Base-by-base conservation (phyloP, 306 rosid species). In the Inga oerstediana region DNA sequence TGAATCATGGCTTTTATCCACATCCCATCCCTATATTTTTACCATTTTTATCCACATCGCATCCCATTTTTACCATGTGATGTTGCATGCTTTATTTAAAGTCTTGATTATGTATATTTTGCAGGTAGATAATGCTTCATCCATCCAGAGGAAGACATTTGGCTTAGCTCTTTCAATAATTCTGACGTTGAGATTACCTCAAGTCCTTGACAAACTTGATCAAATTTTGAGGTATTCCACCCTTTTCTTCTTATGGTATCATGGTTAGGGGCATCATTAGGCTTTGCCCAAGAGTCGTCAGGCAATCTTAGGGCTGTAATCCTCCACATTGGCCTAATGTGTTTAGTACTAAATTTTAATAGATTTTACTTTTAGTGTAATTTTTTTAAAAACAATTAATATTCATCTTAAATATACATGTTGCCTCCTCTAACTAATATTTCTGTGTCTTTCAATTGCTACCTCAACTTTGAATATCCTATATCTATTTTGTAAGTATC, bases 151-250 rank as follows among this genome's bases (percentile, higher is more conserved):
- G 92, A 93, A 93, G 91, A 85, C 89, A 45, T 91, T 89, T 87
- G 99, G 98, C 83, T 84, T 92, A 66, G 99, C 99, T 75, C 96
- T 96, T 66, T 96, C 99, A 43, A 92, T 91, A 81, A 87, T 90
- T 87, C 86, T 96, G 85, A 93, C 97, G 4, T 84, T 96, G 89
- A 88, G 99, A 88, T 83, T 96, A 82, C 96, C 98, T 61, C 98
- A 93, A 89, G 94, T 93, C 87, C 93, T 96, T 61, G 94, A 91
- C 86, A 93, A 93, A 86, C 94, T 96, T 48, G 99, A 96, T 90
- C 99, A 86, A 87, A 93, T 96, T 75, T 87, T 96, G 84, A 93
- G 98, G 99, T 95, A 90, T 59, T 82, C 64, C 74, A 68, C 39
- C 74, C 68, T 83, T 74, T 71, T 43, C 16, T 24, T 20, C 9